These are phyloP conservation scores for Chrysanthemum seticuspe DNA, from an alignment of 129 eudicot genomes.

Conservation along the genomic window DNA sequence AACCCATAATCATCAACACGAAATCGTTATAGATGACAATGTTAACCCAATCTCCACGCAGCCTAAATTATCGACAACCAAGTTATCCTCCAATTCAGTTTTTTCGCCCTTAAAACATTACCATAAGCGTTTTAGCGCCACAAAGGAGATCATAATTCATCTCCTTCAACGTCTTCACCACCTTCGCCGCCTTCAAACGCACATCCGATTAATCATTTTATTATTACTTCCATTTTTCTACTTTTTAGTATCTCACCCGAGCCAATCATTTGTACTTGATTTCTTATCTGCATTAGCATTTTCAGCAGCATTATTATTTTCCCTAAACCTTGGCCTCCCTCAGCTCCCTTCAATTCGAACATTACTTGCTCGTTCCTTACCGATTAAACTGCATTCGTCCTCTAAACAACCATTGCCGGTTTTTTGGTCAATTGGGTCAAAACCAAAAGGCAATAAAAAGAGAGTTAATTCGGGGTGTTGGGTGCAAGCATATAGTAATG, in stretches of 20 bases:
- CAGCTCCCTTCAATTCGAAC: conserved; percentile 34
- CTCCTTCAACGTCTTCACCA: conserved; percentile 34
- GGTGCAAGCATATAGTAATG: conserved; percentile 41
- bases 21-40: conserved; percentile 26
- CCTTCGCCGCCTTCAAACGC: conserved; percentile 35
- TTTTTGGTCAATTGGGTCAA: conserved; percentile 38
- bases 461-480: conserved; percentile 38
- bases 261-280: conserved; percentile 36
- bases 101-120: conserved; percentile 10
- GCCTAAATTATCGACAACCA: background rate
- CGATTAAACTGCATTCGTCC: conserved; percentile 22
- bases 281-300: conserved; percentile 39
- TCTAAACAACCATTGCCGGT: conserved; percentile 37
- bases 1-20: conserved; percentile 26
- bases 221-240: conserved; percentile 35
- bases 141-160: conserved; percentile 24
- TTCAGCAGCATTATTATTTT: conserved; percentile 28
- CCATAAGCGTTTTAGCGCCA: conserved; percentile 20
- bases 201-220: conserved; percentile 28
- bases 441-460: conserved; percentile 27
- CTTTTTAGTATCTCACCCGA: conserved; percentile 36
- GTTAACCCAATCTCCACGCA: conserved; percentile 7
- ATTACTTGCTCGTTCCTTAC: conserved; percentile 27
- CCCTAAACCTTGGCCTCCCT: conserved; percentile 37
- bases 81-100: conserved; percentile 6